Evolutionary conservation across 1,284 basidiomycete genomes (phyloP).

Genomic region (Exobasidium rhododendri): DNA sequence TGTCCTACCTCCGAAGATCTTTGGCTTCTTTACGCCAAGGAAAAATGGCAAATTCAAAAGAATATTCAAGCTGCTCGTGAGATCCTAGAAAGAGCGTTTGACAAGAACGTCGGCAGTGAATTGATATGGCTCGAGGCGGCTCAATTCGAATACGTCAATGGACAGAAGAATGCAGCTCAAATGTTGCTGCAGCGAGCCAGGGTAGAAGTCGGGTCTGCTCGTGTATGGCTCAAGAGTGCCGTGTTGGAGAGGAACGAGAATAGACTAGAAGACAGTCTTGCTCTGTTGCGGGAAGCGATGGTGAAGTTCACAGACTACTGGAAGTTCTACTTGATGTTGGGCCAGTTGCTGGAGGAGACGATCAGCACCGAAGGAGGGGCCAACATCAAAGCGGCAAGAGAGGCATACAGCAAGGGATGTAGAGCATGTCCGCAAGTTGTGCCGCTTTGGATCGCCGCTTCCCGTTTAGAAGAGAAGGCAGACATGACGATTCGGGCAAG

Average conservation of each 20-base stretch:
- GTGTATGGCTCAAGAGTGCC: conserved; percentile 97
- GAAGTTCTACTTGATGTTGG: conserved; percentile 95
- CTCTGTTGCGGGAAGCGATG: conserved; percentile 71
- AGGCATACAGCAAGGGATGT: conserved; percentile 13
- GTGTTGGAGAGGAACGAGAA: conserved; percentile 89
- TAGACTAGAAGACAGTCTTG: conserved; percentile 69
- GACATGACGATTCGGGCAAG: conserved; percentile 87
- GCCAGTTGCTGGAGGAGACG: conserved; percentile 66
- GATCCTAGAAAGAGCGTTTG: conserved; percentile 83
- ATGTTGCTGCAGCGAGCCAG: conserved; percentile 83
- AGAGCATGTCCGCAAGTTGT: conserved; percentile 72
- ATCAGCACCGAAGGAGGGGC: conserved; percentile 7
- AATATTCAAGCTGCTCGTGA: conserved; percentile 82
- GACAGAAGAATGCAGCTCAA: conserved; percentile 77
- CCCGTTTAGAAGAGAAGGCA: conserved; percentile 79
- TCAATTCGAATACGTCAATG: conserved; percentile 91
- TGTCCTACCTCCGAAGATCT: conserved; percentile 91
- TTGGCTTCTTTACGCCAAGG: conserved; percentile 96
- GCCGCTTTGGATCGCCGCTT: conserved; percentile 82
- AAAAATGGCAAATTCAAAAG: conserved; percentile 76
- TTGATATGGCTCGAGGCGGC: conserved; percentile 95
- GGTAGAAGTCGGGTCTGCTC: conserved; percentile 80
- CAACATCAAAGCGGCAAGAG: conserved; percentile 14
- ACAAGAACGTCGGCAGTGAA: conserved; percentile 92
- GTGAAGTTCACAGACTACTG: conserved; percentile 78